These are phyloP conservation scores for Psilocybe cyanescens DNA, from an alignment of 768 basidiomycete species.

Conservation along the genomic window DNA sequence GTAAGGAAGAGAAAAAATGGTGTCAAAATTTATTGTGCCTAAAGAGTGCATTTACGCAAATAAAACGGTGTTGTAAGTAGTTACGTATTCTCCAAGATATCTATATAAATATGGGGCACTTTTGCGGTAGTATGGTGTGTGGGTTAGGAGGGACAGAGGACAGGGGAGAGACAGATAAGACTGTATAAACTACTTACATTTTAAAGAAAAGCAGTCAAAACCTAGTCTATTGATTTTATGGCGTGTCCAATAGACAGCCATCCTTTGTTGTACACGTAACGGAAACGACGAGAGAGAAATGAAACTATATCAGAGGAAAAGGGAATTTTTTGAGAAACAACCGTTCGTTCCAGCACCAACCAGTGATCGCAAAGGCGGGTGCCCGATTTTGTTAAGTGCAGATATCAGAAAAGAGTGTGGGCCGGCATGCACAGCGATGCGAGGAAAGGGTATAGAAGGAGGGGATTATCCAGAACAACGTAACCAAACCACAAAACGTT, in stretches of 20 bases:
- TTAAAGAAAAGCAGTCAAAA: slow-evolving; percentile 26
- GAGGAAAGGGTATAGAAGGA: slow-evolving; percentile 37
- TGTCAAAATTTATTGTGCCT: slow-evolving; percentile 11
- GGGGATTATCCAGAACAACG: slow-evolving; percentile 30
- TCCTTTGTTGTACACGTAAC: slow-evolving; percentile 52
- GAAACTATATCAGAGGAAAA: slow-evolving; percentile 31
- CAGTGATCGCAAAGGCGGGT: slow-evolving; percentile 23
- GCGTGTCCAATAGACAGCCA: slow-evolving; percentile 30
- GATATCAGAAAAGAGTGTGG: slow-evolving; percentile 32
- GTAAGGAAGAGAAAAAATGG: slow-evolving; percentile 3
- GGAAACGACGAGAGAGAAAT: slow-evolving; percentile 29
- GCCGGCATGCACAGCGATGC: slow-evolving; percentile 35
- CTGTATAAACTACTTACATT: slow-evolving; percentile 30
- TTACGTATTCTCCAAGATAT: slow-evolving; percentile 17
- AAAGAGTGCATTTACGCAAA: slow-evolving; percentile 21
- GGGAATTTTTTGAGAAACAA: slow-evolving; percentile 30
- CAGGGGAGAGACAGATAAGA: slow-evolving; percentile 8
- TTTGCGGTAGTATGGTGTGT: slow-evolving; percentile 10
- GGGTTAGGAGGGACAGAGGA: neutral
- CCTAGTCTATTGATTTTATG: slow-evolving; percentile 39
- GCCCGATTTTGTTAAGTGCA: slow-evolving; percentile 26
- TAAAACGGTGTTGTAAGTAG: slow-evolving; percentile 18
- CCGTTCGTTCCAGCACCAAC: slow-evolving; percentile 39
- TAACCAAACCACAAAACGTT: slow-evolving; percentile 37
- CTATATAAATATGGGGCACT: slow-evolving; percentile 17